Evolutionary conservation across 2,329 filamentous ascomycete species (phyloP).

Genomic region (Fusarium begoniae): DNA sequence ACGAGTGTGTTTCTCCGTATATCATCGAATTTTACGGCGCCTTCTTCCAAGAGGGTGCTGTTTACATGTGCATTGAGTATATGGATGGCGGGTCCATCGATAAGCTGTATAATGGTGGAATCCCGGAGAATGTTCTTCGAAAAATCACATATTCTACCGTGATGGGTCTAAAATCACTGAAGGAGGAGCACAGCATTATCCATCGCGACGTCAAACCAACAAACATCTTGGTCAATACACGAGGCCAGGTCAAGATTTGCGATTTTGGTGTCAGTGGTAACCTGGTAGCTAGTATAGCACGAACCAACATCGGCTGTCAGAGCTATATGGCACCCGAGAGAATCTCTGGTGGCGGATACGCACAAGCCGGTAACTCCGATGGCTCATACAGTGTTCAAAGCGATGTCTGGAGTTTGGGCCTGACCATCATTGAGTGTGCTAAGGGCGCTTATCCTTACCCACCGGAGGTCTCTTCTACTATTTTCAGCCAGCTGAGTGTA

Average conservation of each 20-base stretch:
- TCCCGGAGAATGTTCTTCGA: conserved; percentile 86
- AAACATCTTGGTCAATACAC: conserved; percentile 93
- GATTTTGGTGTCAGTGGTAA: conserved; percentile 98
- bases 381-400: conserved; percentile 98
- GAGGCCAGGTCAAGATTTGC: conserved; percentile 95
- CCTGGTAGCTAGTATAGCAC: conserved; percentile 94
- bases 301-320: conserved; percentile 98
- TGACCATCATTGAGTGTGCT: conserved; percentile 96
- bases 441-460: conserved; percentile 96
- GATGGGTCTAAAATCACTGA: conserved; percentile 89
- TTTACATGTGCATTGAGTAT: conserved; percentile 99
- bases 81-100: conserved; percentile 99
- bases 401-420: conserved; percentile 94
- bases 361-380: conserved; percentile 72
- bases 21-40: conserved; percentile 99
- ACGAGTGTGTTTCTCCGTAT: conserved; percentile 93
- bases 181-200: conserved; percentile 99
- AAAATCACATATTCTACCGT: conserved; percentile 93
- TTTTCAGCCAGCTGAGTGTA: conserved; percentile 96
- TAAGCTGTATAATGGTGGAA: conserved; percentile 90
- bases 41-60: conserved; percentile 98
- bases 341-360: conserved; percentile 86
- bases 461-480: conserved; percentile 96
- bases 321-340: conserved; percentile 99
- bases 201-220: conserved; percentile 98